Conservation (phyloP, 1,139 yeast genomes). For the Kurtzmaniella quercitrusa region DNA sequence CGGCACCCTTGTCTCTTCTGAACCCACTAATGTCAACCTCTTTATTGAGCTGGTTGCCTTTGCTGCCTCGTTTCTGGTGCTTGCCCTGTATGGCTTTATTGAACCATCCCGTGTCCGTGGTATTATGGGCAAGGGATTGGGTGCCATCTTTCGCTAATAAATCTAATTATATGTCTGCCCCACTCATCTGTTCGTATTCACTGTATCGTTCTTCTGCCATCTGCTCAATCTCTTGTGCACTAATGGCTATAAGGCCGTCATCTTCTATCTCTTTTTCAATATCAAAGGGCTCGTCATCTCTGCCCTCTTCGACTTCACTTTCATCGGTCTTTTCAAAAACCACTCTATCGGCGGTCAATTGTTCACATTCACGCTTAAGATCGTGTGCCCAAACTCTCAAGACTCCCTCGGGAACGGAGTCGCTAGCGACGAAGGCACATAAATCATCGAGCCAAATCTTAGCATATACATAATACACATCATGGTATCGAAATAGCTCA, state of each 20-base stretch:
- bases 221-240: slow-evolving; percentile 47
- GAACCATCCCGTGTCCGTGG: slow-evolving; percentile 21
- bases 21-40: slow-evolving; percentile 16
- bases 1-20: slow-evolving; percentile 25
- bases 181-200: slow-evolving; percentile 10
- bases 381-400: slow-evolving; percentile 67
- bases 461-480: slow-evolving; percentile 83
- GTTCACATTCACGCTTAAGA: slow-evolving; percentile 32
- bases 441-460: slow-evolving; percentile 78
- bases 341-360: slow-evolving; percentile 23
- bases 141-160: slow-evolving; percentile 9
- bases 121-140: slow-evolving; percentile 22
- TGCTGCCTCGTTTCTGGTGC: slow-evolving; percentile 29
- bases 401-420: slow-evolving; percentile 43
- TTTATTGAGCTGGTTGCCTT: slow-evolving; percentile 21
- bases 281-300: slow-evolving; percentile 13
- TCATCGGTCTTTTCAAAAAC: slow-evolving; percentile 35
- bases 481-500: slow-evolving; percentile 79
- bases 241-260: slow-evolving; percentile 40
- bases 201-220: slow-evolving; percentile 50
- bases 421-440: slow-evolving; percentile 70
- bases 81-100: slow-evolving; percentile 18
- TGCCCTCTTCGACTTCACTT: slow-evolving; percentile 11
- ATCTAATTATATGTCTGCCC: background rate
- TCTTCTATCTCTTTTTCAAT: slow-evolving; percentile 17